A percentile compares a stretch with the other conserved stretches of the same genome.
phyloP scores from a whole-genome alignment of 2,329 filamentous ascomycete species.

The Exophiala xenobiotica region DNA sequence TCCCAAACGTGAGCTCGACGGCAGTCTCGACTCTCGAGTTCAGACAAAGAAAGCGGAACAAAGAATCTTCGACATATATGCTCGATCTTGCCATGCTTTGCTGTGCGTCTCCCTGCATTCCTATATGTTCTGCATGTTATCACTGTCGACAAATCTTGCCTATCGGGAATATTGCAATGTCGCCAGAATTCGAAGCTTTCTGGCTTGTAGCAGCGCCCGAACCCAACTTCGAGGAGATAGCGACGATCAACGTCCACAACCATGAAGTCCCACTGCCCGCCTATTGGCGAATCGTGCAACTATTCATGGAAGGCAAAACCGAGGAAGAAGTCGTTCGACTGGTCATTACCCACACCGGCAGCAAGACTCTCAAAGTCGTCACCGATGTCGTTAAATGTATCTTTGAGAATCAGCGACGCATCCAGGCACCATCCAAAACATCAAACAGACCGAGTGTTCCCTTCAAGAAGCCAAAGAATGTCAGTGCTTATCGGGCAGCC shows the following conservation, averaged over 20 bases:
- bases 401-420: constrained; percentile 19
- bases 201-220: constrained; percentile 18
- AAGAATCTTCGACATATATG: not conserved
- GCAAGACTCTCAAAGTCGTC: constrained; percentile 9
- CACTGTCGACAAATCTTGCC: no score
- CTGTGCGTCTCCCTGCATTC: not conserved
- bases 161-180: not conserved
- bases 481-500: constrained; percentile 12
- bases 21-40: not conserved
- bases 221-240: constrained; percentile 20
- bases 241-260: constrained; percentile 18
- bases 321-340: constrained; percentile 12
- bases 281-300: constrained; percentile 20
- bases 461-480: constrained; percentile 9
- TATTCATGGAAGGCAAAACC: constrained; percentile 11
- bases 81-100: not conserved
- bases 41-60: constrained; percentile 5
- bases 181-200: constrained; percentile 7
- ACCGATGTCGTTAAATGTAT: constrained; percentile 17
- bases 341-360: constrained; percentile 14
- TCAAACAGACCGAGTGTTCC: constrained; percentile 14
- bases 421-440: not conserved
- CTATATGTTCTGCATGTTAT: not conserved
- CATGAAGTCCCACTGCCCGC: constrained; percentile 22
- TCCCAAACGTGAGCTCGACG: no score